Percentiles rank a stretch among this genome's conserved stretches.
phyloP scores from a whole-genome alignment of 2,329 filamentous ascomycete genomes.

The Aspergillus hortae region DNA sequence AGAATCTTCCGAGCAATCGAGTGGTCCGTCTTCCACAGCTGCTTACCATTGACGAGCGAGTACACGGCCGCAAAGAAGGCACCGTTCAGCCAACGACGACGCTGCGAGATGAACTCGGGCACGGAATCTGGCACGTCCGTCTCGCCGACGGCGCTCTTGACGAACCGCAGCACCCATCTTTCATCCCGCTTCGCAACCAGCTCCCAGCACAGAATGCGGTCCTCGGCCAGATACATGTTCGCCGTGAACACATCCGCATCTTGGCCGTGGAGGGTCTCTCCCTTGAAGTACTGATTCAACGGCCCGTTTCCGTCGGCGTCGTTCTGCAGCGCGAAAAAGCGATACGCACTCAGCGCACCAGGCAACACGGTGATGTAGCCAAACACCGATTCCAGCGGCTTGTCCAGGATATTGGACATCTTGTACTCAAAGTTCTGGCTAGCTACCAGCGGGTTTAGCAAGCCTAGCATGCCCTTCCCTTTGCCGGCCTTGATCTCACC shows the following conservation, averaged over 20 bases:
- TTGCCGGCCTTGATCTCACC: conserved; percentile 98
- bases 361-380: conserved; percentile 97
- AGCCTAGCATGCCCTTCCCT: conserved; percentile 73
- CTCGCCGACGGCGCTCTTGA: conserved; percentile 93
- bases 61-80: conserved; percentile 99
- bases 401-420: conserved; percentile 98
- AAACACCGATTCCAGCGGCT: conserved; percentile 94
- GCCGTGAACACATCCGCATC: conserved; percentile 97
- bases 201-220: conserved; percentile 98
- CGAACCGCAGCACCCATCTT: conserved; percentile 96
- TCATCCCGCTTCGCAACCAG: conserved; percentile 91
- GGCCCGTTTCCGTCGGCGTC: conserved; percentile 94
- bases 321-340: conserved; percentile 94
- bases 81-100: conserved; percentile 94
- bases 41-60: conserved; percentile 89
- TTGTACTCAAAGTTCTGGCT: conserved; percentile 99
- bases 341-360: conserved; percentile 89
- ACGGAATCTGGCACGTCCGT: conserved; percentile 95
- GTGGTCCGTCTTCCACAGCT: conserved; percentile 92
- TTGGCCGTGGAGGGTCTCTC: conserved; percentile 91
- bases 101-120: conserved; percentile 95
- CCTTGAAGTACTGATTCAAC: conserved; percentile 98
- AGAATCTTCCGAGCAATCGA: conserved; percentile 83
- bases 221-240: conserved; percentile 98
- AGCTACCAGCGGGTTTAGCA: conserved; percentile 90